These are phyloP conservation scores for Tripterygium wilfordii DNA, from an alignment of 177 flowering plant species.

Conservation along the genomic window DNA sequence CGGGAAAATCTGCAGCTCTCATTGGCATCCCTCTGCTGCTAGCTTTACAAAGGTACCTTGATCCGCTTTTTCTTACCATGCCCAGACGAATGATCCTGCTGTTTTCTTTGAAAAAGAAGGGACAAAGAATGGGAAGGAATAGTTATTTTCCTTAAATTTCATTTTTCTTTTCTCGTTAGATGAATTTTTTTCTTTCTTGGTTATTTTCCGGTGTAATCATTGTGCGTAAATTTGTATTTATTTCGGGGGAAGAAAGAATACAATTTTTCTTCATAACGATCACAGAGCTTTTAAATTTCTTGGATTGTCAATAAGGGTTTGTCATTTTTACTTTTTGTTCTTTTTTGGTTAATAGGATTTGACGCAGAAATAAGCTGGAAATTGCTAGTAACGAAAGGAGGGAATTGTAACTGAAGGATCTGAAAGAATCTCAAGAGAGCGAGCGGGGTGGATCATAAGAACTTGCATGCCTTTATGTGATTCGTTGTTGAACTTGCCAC, in stretches of 20 bases:
- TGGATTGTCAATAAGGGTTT: not conserved
- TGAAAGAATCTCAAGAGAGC: conserved; percentile 1
- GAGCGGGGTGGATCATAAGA: conserved; percentile 1
- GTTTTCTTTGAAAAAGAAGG: no score
- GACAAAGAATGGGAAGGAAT: no score
- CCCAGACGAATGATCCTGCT: no score
- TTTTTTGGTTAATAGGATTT: not conserved
- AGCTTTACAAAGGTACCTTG: conserved; percentile 2
- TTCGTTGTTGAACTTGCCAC: not conserved
- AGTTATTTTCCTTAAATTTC: no score
- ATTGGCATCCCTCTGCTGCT: not conserved
- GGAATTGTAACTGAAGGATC: conserved; percentile 7
- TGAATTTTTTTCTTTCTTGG: no score
- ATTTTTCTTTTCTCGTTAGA: no score
- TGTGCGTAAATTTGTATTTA: no score
- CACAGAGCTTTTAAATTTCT: not conserved
- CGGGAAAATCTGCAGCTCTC: conserved; percentile 9
- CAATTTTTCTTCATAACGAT: not conserved
- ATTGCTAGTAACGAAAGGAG: conserved; percentile 4
- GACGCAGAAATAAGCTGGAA: not conserved
- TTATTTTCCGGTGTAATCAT: no score
- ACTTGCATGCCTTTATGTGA: not conserved
- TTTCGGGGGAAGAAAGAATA: no score
- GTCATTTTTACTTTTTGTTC: not conserved
- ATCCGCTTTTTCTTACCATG: not conserved